Conservation (phyloP, 306 rosid species). For the Luffa aegyptiaca region DNA sequence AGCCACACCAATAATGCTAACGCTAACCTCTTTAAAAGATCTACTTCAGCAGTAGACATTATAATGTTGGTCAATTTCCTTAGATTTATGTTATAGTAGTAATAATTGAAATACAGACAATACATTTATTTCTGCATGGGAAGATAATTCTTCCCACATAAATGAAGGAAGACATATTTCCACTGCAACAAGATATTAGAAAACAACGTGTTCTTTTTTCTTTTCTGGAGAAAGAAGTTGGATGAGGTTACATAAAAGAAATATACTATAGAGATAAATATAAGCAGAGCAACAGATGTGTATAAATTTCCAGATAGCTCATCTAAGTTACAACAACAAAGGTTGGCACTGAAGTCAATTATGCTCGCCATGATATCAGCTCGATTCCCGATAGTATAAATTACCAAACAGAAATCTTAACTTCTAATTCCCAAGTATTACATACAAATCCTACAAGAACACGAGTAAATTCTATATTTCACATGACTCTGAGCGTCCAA, state of each 20-base stretch:
- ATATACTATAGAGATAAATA: not conserved
- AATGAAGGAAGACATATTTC: not conserved
- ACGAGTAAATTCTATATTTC: conserved; percentile 33
- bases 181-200: not conserved
- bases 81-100: not conserved
- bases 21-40: not conserved
- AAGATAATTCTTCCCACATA: not conserved
- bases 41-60: not conserved
- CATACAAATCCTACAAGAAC: not conserved
- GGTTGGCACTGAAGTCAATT: not conserved
- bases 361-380: not conserved
- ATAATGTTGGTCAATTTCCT: not conserved
- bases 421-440: not conserved
- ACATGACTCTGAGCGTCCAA: conserved; percentile 85
- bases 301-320: not conserved
- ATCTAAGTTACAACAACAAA: not conserved
- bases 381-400: not conserved
- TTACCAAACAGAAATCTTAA: not conserved
- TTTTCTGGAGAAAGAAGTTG: not conserved
- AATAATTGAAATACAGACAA: not conserved
- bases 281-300: not conserved
- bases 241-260: not conserved
- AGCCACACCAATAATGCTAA: not conserved
- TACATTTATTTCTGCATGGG: not conserved
- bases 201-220: not conserved